Evolutionary conservation across 768 basidiomycete genomes (phyloP), one percentile per base, ranked within the genome.

Genomic region (Rhodotorula diobovata): DNA sequence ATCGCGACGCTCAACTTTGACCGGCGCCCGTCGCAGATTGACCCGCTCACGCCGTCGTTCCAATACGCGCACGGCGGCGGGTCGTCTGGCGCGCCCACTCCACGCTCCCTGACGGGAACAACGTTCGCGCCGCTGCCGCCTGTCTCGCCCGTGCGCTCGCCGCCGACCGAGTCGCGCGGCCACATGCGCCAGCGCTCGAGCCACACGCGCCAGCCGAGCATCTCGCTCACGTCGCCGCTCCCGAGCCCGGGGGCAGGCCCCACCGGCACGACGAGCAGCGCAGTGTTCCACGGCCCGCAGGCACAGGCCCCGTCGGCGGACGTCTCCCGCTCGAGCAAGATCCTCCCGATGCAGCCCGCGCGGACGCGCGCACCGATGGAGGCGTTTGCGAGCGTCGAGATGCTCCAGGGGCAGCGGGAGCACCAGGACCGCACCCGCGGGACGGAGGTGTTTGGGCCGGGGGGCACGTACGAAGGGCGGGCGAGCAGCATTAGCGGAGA

Each of bases 311-410:
- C 9, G 4, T 2, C 41, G 11, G 48, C 64, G 15, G 28, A 37
- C 53, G 70, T 61, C 20, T 21, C 37, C 23, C 57, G 30, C 15
- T 32, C 30, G 18, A 39, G 66, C 30, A 67, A 70, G 48, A 64
- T 68, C 62, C 62, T 68, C 18, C 73, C 68, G 21, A 62, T 65
- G 35, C 63, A 51, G 61, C 53, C 41, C 54, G 55, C 56, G 55
- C 53, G 65, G 11, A 74, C 68, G 10, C 39, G 73, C 1, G 73
- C 73, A 11, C 73, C 73, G 30, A 54, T 74, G 37, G 73, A 74
- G 30, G 59, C 67, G 51, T 74, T 74, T 41, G 73, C 73, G 43
- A 67, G 65, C 28, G 62, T 70, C 34, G 73, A 74, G 62, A 74
- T 74, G 73, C 25, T 74, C 12, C 66, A 74, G 48, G 73, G 73